phyloP scores from a whole-genome alignment of 176 grass and related monocot genomes.

The Musa troglodytarum region DNA sequence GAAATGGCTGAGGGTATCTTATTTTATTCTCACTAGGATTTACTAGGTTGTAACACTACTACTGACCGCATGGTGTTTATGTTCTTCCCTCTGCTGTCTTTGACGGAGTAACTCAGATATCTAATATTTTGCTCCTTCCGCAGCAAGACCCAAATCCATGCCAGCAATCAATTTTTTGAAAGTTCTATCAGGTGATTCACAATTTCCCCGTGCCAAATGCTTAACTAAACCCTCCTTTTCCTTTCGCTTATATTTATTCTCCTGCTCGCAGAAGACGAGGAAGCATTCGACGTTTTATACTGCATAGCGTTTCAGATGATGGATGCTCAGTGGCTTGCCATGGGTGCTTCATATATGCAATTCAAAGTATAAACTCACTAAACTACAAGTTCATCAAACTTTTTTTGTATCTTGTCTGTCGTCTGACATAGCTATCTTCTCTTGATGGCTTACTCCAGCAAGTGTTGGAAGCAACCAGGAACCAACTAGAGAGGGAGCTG shows the following conservation, averaged over 20 bases:
- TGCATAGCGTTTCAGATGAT: constrained; percentile 80
- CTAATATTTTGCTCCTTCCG: not conserved
- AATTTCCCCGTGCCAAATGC: not conserved
- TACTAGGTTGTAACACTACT: not conserved
- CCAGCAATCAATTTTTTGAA: constrained; percentile 70
- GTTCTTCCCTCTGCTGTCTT: not conserved
- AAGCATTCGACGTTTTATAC: constrained; percentile 92
- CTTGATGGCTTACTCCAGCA: constrained; percentile 26
- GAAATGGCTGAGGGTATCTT: not conserved
- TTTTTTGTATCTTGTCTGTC: not conserved
- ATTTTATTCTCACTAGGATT: no score
- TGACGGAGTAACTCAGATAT: not conserved
- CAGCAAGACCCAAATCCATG: constrained; percentile 55
- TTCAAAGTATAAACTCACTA: constrained; percentile 56
- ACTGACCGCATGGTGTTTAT: no score
- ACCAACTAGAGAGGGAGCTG: constrained; percentile 89
- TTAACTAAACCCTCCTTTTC: not conserved
- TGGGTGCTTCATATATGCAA: constrained; percentile 95
- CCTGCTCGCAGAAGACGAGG: constrained; percentile 58
- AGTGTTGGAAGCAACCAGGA: constrained; percentile 63
- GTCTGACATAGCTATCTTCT: not conserved
- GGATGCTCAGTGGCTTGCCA: constrained; percentile 89
- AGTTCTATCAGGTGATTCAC: constrained; percentile 49
- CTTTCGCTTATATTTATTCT: no score
- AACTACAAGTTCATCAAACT: no score